Percentiles rank a stretch among this genome's conserved stretches.
phyloP scores from a whole-genome alignment of 805 yeast genomes.

The Wickerhamomyces bovis region DNA sequence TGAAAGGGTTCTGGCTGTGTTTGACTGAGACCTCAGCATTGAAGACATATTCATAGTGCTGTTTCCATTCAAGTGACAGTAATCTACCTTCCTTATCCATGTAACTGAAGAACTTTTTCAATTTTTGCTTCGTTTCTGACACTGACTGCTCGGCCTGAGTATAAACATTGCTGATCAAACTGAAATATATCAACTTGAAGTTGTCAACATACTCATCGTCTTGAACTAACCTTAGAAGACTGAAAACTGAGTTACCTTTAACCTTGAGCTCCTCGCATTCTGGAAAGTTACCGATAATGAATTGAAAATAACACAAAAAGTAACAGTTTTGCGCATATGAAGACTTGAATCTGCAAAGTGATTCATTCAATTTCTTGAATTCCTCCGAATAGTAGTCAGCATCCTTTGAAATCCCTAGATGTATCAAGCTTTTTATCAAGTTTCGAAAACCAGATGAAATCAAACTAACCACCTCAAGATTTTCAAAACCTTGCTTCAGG shows the following conservation, averaged over 20 bases:
- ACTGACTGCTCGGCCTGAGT: neutral
- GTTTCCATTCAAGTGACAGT: constrained; percentile 15
- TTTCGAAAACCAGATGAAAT: constrained; percentile 34
- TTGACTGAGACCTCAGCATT: constrained; percentile 15
- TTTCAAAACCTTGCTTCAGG: constrained; percentile 32
- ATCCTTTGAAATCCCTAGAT: constrained; percentile 54
- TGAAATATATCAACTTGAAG: constrained; percentile 18
- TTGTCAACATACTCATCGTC: constrained; percentile 13
- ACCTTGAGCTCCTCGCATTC: constrained; percentile 4
- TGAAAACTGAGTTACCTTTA: constrained; percentile 13
- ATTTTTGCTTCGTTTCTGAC: constrained; percentile 6
- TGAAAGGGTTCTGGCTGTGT: constrained; percentile 15
- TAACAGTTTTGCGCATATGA: constrained; percentile 15
- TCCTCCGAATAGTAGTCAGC: constrained; percentile 50
- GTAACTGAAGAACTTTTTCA: constrained; percentile 12
- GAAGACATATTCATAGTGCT: constrained; percentile 19
- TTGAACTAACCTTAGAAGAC: constrained; percentile 7
- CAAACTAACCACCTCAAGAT: constrained; percentile 27
- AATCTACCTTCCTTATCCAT: constrained; percentile 17
- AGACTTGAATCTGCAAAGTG: constrained; percentile 10
- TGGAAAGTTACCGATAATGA: constrained; percentile 12
- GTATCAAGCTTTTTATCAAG: constrained; percentile 35
- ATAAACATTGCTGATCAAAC: constrained; percentile 16
- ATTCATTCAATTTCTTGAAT: constrained; percentile 23
- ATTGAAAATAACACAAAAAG: constrained; percentile 17